phyloP scores from a whole-genome alignment of 176 grass and related monocot species.

The Paspalum notatum region DNA sequence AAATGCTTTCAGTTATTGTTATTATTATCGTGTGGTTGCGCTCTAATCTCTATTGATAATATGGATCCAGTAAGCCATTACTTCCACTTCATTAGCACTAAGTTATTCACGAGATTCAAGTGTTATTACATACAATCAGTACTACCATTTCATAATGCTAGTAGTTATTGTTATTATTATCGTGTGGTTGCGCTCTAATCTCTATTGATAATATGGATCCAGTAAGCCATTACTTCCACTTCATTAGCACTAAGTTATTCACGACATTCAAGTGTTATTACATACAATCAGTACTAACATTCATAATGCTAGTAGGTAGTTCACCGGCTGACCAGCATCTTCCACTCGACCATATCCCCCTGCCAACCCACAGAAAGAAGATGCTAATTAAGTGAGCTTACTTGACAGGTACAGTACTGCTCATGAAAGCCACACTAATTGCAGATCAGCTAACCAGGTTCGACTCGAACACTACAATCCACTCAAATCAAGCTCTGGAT shows the following conservation, averaged over 20 bases:
- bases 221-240: background rate
- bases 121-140: background rate
- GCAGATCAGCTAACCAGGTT: constrained; percentile 13
- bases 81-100: background rate
- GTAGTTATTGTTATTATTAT: too few relatives aligned
- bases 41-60: background rate
- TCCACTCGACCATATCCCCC: background rate
- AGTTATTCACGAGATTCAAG: background rate
- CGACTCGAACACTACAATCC: background rate
- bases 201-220: background rate
- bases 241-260: background rate
- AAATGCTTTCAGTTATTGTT: too few relatives aligned
- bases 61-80: background rate
- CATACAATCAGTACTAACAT: background rate
- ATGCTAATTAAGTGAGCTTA: constrained; percentile 7
- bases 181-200: constrained; percentile 7
- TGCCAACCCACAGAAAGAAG: background rate
- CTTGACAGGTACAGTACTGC: constrained; percentile 2
- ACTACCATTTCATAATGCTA: background rate
- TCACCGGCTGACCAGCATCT: background rate
- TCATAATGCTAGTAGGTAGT: background rate
- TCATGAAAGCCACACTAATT: background rate
- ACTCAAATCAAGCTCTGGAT: background rate
- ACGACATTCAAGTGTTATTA: background rate
- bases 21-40: background rate